phyloP scores from a whole-genome alignment of 129 eudicot genomes.

The Heracleum sosnowskyi region DNA sequence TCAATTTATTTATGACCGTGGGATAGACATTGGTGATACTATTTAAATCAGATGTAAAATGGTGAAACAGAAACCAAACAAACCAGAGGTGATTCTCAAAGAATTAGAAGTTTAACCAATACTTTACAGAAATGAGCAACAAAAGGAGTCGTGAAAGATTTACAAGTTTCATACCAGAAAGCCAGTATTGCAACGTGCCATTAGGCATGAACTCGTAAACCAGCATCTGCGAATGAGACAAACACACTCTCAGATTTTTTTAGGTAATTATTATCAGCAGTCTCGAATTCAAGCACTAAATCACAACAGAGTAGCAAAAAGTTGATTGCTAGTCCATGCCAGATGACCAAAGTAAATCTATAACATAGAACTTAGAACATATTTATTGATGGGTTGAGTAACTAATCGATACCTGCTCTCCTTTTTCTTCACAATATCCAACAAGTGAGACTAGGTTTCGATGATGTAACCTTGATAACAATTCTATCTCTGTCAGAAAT shows the following conservation, averaged over 20 bases:
- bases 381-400: not conserved
- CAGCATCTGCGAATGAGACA: conserved; percentile 52
- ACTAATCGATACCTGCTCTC: conserved; percentile 53
- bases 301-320: not conserved
- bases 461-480: conserved; percentile 83
- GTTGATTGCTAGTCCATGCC: not conserved
- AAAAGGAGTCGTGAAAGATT: not conserved
- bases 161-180: conserved; percentile 45
- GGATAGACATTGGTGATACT: not conserved
- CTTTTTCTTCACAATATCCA: conserved; percentile 82
- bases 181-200: conserved; percentile 75
- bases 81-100: not conserved
- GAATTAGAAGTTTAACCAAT: not conserved
- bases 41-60: not conserved
- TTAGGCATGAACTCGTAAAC: conserved; percentile 82
- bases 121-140: not conserved
- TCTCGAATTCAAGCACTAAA: not conserved
- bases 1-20: not conserved
- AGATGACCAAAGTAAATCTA: not conserved
- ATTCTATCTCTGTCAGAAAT: conserved; percentile 72
- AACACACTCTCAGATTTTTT: not conserved
- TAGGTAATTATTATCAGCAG: not conserved
- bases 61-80: not conserved
- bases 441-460: conserved; percentile 72
- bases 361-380: not conserved